Base-by-base conservation (phyloP, 306 rosid genomes). In the Trifolium repens region DNA sequence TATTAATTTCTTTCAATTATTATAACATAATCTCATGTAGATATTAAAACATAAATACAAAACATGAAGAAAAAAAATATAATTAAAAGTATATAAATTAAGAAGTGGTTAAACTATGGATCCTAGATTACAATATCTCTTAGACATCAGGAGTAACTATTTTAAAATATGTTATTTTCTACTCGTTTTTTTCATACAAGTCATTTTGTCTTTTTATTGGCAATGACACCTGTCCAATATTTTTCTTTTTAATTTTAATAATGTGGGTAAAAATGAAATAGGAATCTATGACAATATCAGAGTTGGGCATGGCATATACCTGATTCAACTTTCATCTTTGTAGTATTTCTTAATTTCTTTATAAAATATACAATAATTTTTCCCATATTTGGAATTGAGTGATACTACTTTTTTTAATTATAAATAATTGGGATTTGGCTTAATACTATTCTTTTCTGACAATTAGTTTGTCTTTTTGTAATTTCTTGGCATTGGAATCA, bases 371-470 rank as follows among this genome's bases (percentile, higher is more conserved):
- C 13, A 61, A 61, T 61, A 61, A 32, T 34, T 64, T 10, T 17
- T 14, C 12, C 66, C 57, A 52, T 58, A 37, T 75, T 24, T 43
- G 34, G 64, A 46, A 49, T 2, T 58, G 62, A 39, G 50, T 67
- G 54, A n/a, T 34, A 32, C 14, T 40, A 10, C 14, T 6, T 64
- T 12, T 26, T 58, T 26, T 3, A 26, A 11, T 57, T 13, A 27
- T 52, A 34, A 63, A 42, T 22, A 67, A 37, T 43, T 32, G 34
- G 30, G 59, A 54, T 67, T 60, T 43, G 47, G 32, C 27, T 68
- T 34, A 22, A 57, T 65, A 59, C 9, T 37, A 37, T 81, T 54
- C 27, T 67, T 73, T 60, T 78, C 77, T 73, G 74, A 74, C 77
- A 61, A 42, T 15, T 19, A 10, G 44, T 67, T 82, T 73, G 73